Evolutionary conservation across 78 protist genomes (phyloP).

Genomic region (Thecamonas trahens): DNA sequence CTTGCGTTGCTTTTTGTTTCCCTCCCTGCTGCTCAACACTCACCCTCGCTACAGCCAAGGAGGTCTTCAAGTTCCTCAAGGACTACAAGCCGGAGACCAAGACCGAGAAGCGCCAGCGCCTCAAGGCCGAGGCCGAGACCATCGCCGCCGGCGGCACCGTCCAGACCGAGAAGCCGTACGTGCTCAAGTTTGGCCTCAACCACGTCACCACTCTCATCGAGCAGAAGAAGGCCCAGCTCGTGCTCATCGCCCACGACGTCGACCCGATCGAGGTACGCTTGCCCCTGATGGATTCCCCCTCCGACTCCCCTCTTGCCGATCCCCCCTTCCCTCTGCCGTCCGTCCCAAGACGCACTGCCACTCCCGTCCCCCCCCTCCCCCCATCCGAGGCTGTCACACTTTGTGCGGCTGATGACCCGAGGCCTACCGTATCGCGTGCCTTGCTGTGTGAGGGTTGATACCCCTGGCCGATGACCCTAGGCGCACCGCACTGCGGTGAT

Average conservation of each 20-base stretch:
- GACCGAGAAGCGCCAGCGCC: conserved; percentile 68
- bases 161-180: conserved; percentile 50
- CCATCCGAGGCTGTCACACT: too few relatives aligned
- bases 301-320: background rate
- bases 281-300: background rate
- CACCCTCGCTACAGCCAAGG: conserved; percentile 29
- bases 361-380: too few relatives aligned
- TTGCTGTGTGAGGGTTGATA: too few relatives aligned
- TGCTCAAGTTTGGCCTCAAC: conserved; percentile 90
- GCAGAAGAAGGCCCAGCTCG: conserved; percentile 95
- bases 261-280: conserved; percentile 92
- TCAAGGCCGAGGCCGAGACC: conserved; percentile 51
- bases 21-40: background rate
- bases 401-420: too few relatives aligned
- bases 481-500: too few relatives aligned
- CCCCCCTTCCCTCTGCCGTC: background rate
- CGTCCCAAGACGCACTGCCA: too few relatives aligned
- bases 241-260: conserved; percentile 98
- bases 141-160: conserved; percentile 25
- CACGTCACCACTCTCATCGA: conserved; percentile 89
- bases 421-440: too few relatives aligned
- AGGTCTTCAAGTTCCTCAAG: conserved; percentile 74
- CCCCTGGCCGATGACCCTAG: too few relatives aligned
- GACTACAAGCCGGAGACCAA: conserved; percentile 92
- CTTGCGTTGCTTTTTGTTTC: too few relatives aligned